phyloP scores from a whole-genome alignment of 2,329 filamentous ascomycete species.

The Amphichorda felina region DNA sequence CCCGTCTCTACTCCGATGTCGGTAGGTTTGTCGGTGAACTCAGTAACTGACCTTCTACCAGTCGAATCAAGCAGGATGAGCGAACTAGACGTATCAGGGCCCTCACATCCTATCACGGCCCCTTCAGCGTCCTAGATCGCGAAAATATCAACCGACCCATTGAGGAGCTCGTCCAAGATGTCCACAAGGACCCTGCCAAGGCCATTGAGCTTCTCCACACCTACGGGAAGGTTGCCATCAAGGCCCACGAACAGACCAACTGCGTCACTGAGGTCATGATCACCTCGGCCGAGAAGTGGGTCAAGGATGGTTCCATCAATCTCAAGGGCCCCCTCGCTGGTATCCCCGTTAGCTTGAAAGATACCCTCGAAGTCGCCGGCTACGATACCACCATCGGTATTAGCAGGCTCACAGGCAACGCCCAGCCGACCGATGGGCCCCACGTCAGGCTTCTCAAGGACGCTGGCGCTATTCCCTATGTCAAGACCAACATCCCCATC shows the following conservation, averaged over 20 bases:
- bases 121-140: constrained; percentile 53
- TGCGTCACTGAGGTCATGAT: constrained; percentile 83
- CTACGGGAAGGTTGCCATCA: constrained; percentile 77
- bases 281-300: constrained; percentile 64
- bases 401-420: constrained; percentile 59
- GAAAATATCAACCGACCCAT: constrained; percentile 63
- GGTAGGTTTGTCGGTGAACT: neutral
- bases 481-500: constrained; percentile 84
- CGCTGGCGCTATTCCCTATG: constrained; percentile 79
- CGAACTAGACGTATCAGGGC: constrained; percentile 56
- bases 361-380: constrained; percentile 65
- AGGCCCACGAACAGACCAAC: constrained; percentile 78
- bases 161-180: constrained; percentile 62
- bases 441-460: constrained; percentile 72
- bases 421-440: constrained; percentile 53
- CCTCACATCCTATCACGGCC: constrained; percentile 53
- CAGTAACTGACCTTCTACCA: constrained; percentile 26
- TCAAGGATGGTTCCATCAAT: constrained; percentile 46
- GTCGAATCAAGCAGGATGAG: constrained; percentile 69
- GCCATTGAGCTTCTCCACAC: constrained; percentile 67
- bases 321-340: constrained; percentile 74
- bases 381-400: constrained; percentile 79
- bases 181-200: constrained; percentile 55
- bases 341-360: constrained; percentile 79
- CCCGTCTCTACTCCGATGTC: neutral